Evolutionary conservation across 2,329 filamentous ascomycete species (phyloP).

Genomic region (Mollisia scopiformis): DNA sequence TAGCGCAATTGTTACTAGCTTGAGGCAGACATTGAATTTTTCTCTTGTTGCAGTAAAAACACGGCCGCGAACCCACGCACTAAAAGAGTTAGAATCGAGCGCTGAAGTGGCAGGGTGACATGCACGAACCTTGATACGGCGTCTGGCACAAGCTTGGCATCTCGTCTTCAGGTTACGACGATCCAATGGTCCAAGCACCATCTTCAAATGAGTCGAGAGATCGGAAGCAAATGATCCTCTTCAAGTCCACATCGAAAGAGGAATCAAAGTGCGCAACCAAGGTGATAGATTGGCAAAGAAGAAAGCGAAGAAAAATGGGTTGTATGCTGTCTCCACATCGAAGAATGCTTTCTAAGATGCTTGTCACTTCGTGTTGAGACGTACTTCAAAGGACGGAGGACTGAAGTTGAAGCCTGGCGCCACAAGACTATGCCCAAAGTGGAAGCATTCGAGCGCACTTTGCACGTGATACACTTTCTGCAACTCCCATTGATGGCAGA

Average conservation of each 20-base stretch:
- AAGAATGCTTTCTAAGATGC: too few species aligned
- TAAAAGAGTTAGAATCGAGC: constrained; percentile 14
- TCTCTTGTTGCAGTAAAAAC: constrained; percentile 25
- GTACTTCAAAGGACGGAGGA: neutral
- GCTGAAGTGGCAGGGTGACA: neutral
- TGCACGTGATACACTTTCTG: neutral
- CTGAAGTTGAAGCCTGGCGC: neutral
- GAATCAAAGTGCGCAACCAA: too few species aligned
- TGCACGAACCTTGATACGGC: constrained; percentile 24
- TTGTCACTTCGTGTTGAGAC: neutral
- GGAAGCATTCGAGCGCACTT: constrained; percentile 21
- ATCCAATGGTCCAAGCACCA: constrained; percentile 24
- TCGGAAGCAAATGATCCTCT: neutral
- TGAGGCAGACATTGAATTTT: constrained; percentile 21
- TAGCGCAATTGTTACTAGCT: neutral
- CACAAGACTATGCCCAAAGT: constrained; percentile 10
- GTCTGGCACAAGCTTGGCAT: constrained; percentile 23
- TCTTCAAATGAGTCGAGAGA: neutral
- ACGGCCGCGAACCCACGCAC: constrained; percentile 26
- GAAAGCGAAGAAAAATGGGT: neutral
- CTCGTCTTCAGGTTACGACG: constrained; percentile 16
- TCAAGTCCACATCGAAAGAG: too few species aligned
- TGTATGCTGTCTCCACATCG: too few species aligned
- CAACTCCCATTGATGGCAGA: neutral
- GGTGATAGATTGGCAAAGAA: too few species aligned